These are phyloP conservation scores for Nitzschia sp. DNA, from an alignment of 108 stramenopile genomes.

Conservation along the genomic window DNA sequence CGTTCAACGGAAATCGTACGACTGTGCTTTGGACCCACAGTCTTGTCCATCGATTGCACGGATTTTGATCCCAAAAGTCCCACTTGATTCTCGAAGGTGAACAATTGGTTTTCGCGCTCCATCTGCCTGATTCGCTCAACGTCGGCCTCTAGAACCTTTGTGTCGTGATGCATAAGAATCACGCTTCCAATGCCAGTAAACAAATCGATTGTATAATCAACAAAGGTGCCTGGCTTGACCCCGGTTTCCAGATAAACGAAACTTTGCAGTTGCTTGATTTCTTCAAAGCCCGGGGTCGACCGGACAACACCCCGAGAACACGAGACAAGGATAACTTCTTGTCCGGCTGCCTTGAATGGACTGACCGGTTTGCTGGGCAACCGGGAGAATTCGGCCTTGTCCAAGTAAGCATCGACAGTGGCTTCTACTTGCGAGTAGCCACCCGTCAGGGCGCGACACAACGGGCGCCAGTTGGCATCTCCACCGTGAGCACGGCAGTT, in stretches of 20 bases:
- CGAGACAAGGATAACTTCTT: slow-evolving; percentile 87
- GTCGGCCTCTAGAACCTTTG: slow-evolving; percentile 61
- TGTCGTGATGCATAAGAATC: slow-evolving; percentile 77
- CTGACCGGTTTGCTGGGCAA: slow-evolving; percentile 73
- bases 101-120: slow-evolving; percentile 74
- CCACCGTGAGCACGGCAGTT: slow-evolving; percentile 88
- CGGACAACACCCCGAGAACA: slow-evolving; percentile 68
- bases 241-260: slow-evolving; percentile 88
- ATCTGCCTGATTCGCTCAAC: slow-evolving; percentile 70
- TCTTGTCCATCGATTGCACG: neutral
- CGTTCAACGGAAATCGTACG: slow-evolving; percentile 13
- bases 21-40: neutral
- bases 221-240: slow-evolving; percentile 61
- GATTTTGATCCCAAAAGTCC: slow-evolving; percentile 31
- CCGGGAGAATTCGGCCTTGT: slow-evolving; percentile 56
- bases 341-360: slow-evolving; percentile 82
- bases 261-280: slow-evolving; percentile 65
- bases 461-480: slow-evolving; percentile 89
- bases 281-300: slow-evolving; percentile 82
- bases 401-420: slow-evolving; percentile 80
- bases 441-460: slow-evolving; percentile 72
- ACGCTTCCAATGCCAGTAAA: slow-evolving; percentile 86
- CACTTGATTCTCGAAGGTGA: slow-evolving; percentile 51
- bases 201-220: slow-evolving; percentile 86
- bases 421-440: slow-evolving; percentile 90